phyloP scores from a whole-genome alignment of 805 yeast species.

The Ogataea methylovora region DNA sequence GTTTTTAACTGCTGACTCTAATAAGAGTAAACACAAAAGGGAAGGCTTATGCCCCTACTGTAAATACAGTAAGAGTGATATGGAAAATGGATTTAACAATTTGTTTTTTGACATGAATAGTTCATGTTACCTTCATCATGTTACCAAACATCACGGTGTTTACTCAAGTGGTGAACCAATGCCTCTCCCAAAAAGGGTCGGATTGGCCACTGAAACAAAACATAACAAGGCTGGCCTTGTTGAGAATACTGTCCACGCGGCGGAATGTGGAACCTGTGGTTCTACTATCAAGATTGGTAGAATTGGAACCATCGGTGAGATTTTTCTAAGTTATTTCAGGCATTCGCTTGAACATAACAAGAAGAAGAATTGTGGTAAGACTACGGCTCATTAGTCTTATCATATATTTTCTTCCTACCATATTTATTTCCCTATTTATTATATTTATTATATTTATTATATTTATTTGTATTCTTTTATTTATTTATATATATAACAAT shows the following conservation, averaged over 20 bases:
- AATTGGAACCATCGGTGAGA: slow-evolving; percentile 11
- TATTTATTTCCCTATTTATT: too few relatives aligned
- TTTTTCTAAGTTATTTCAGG: slow-evolving; percentile 20
- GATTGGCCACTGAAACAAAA: slow-evolving; percentile 14
- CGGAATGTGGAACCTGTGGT: slow-evolving; percentile 17
- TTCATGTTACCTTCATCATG: slow-evolving; percentile 24
- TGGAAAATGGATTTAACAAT: slow-evolving; percentile 2
- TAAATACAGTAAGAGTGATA: slow-evolving; percentile 4
- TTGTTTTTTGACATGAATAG: slow-evolving; percentile 18
- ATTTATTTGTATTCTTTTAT: too few relatives aligned
- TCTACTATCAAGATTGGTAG: slow-evolving; percentile 13
- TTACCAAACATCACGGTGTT: slow-evolving; percentile 25
- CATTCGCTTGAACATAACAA: slow-evolving; percentile 21
- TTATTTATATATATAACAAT: too few relatives aligned
- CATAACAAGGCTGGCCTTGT: slow-evolving; percentile 9
- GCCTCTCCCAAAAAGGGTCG: slow-evolving; percentile 18
- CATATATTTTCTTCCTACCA: too few relatives aligned
- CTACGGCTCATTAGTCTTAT: too few relatives aligned
- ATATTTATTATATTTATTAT: too few relatives aligned
- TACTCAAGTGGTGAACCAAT: slow-evolving; percentile 22
- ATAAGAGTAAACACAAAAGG: slow-evolving; percentile 11
- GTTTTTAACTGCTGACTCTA: slow-evolving; percentile 5
- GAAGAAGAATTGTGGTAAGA: too few relatives aligned
- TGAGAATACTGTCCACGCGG: slow-evolving; percentile 10
- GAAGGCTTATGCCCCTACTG: slow-evolving; percentile 26